A percentile compares a stretch with the other conserved stretches of the same genome.
Evolutionary conservation across 1,284 basidiomycete genomes (phyloP).

Genomic region (Ceratorhiza oryzae-sativae): DNA sequence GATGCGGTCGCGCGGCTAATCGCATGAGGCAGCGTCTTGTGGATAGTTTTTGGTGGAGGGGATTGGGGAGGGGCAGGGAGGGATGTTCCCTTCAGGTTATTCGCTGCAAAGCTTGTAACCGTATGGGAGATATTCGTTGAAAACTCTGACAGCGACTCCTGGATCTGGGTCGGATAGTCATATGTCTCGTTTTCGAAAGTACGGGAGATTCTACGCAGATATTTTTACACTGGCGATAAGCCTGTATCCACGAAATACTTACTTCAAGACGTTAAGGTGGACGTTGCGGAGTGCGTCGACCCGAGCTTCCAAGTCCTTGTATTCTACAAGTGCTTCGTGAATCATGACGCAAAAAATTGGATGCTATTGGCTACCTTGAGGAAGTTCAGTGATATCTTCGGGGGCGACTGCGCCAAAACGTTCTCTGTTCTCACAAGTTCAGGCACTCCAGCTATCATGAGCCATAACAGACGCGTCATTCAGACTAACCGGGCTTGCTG

Average conservation of each 20-base stretch:
- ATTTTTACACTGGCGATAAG: not conserved
- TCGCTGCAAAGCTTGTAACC: conserved; percentile 85
- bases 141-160: conserved; percentile 72
- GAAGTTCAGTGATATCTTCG: conserved; percentile 94
- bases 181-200: conserved; percentile 88
- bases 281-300: conserved; percentile 90
- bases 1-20: conserved; percentile 81
- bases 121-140: conserved; percentile 77
- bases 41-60: conserved; percentile 63
- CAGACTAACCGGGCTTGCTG: conserved; percentile 74
- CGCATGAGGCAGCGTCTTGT: conserved; percentile 97
- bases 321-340: conserved; percentile 66
- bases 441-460: conserved; percentile 14
- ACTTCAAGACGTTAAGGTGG: conserved; percentile 84
- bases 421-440: conserved; percentile 58
- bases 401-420: conserved; percentile 86
- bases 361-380: conserved; percentile 63
- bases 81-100: conserved; percentile 88
- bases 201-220: conserved; percentile 71
- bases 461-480: conserved; percentile 31
- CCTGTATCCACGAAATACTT: conserved; percentile 45
- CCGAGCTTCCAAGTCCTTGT: conserved; percentile 92
- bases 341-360: not conserved
- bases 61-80: conserved; percentile 70
- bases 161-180: conserved; percentile 70